Evolutionary conservation across 2,329 filamentous ascomycete species (phyloP).

Genomic region (Calcarisporium arbuscula): DNA sequence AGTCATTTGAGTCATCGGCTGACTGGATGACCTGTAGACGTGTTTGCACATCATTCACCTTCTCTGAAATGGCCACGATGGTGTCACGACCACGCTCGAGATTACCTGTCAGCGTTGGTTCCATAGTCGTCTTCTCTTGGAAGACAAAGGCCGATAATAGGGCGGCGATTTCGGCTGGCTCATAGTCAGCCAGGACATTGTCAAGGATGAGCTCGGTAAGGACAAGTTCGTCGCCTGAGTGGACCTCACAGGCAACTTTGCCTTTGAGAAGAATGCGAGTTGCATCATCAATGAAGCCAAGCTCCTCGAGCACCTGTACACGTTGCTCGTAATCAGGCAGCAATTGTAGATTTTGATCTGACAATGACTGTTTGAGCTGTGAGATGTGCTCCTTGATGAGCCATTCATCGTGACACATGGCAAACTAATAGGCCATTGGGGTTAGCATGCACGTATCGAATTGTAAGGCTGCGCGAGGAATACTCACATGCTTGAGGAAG

Average conservation of each 20-base stretch:
- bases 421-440: no score
- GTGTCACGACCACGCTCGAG: slow-evolving; percentile 77
- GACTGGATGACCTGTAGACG: slow-evolving; percentile 87
- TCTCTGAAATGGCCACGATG: slow-evolving; percentile 86
- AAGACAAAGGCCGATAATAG: slow-evolving; percentile 93
- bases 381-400: slow-evolving; percentile 90
- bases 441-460: not conserved
- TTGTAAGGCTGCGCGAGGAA: not conserved
- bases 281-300: slow-evolving; percentile 84
- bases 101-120: slow-evolving; percentile 73
- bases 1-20: slow-evolving; percentile 86
- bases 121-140: slow-evolving; percentile 85
- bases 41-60: slow-evolving; percentile 85
- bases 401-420: slow-evolving; percentile 96
- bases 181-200: slow-evolving; percentile 91
- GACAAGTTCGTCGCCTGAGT: slow-evolving; percentile 93
- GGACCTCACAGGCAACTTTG: slow-evolving; percentile 97
- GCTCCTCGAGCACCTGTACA: slow-evolving; percentile 82
- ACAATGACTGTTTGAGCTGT: slow-evolving; percentile 80
- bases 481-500: slow-evolving; percentile 81
- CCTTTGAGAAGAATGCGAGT: slow-evolving; percentile 91
- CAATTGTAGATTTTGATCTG: slow-evolving; percentile 91
- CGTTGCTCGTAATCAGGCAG: slow-evolving; percentile 96
- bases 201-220: slow-evolving; percentile 94
- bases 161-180: slow-evolving; percentile 93